Evolutionary conservation across 306 rosid species (phyloP).

Genomic region (Acacia confusa): DNA sequence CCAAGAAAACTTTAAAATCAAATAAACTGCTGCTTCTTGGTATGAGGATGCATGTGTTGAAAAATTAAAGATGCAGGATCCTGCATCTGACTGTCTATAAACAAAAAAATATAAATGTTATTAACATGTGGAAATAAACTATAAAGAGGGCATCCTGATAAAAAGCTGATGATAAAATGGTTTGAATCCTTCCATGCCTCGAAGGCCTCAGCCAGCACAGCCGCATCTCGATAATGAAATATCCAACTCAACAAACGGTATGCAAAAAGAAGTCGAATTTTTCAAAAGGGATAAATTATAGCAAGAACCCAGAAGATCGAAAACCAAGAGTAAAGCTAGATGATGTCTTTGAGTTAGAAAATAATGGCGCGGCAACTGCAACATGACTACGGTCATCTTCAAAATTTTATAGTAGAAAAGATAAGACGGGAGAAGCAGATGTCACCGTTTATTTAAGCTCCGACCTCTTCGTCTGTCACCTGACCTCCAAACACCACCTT

Average conservation of each 20-base stretch:
- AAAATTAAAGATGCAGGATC: not conserved
- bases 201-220: not conserved
- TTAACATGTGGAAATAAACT: not conserved
- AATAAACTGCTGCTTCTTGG: not conserved
- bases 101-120: not conserved
- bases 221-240: not conserved
- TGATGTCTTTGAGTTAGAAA: not conserved
- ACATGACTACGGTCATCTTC: not conserved
- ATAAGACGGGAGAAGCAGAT: slow-evolving; percentile 48
- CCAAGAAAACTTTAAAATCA: not conserved
- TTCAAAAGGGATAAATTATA: not conserved
- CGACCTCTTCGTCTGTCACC: slow-evolving; percentile 94
- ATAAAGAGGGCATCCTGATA: not conserved
- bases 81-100: not conserved
- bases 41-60: not conserved
- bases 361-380: not conserved
- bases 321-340: not conserved
- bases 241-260: not conserved
- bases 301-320: not conserved
- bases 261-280: not conserved
- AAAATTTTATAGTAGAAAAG: not conserved
- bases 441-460: slow-evolving; percentile 96
- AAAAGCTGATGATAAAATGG: not conserved
- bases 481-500: slow-evolving; percentile 98
- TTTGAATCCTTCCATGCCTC: not conserved